Base-by-base conservation (phyloP, 2,329 filamentous ascomycete species). In the Beauveria sp. region DNA sequence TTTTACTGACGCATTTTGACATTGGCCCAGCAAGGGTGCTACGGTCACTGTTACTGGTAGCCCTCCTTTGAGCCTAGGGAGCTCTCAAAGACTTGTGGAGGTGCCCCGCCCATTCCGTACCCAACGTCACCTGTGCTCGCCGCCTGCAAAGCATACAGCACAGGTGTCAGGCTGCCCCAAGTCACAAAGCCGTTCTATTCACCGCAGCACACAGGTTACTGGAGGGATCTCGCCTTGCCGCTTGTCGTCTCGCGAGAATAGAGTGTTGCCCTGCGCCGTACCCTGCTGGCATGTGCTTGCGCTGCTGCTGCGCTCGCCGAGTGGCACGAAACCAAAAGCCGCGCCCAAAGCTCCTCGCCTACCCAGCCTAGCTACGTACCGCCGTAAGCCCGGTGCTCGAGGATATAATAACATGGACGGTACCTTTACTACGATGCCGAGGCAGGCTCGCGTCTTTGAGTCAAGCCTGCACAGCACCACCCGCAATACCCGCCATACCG, bases 361-460 rank as follows among this genome's bases (percentile, higher is more conserved):
- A 16, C 38, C 56, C 56, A 43, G 46, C 34, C 34, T 43, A 60
- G 38, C 34, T 52, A 52, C 38, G 30, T 58, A 40, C 47, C 34
- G 46, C 46, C 34, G 46, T 30, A 38, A 58, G 56, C 46, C 46
- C 42, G 26, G 24, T 16, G 28, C 58, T 60, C 50, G 18, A 34
- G 47, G 22, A 55, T 53, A 54, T 54, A 60, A 58, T 50, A 57
- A 42, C 18, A 56, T 61, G 59, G 52, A 50, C 5, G 55, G 42
- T 28, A 26, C 61, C 50, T 58, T 58, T 57, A n/a, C 50, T 43
- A 20, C 50, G 24, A 43, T 47, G 55, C 54, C 61, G 40, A 51
- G 51, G 30, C 50, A 56, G n/a, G 51, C 57, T 51, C 49, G 42
- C 6, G 30, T 63, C 20, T 63, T 63, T 42, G 62, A 60, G 22